phyloP scores from a whole-genome alignment of 805 yeast genomes.

The Lipomyces yamadae region DNA sequence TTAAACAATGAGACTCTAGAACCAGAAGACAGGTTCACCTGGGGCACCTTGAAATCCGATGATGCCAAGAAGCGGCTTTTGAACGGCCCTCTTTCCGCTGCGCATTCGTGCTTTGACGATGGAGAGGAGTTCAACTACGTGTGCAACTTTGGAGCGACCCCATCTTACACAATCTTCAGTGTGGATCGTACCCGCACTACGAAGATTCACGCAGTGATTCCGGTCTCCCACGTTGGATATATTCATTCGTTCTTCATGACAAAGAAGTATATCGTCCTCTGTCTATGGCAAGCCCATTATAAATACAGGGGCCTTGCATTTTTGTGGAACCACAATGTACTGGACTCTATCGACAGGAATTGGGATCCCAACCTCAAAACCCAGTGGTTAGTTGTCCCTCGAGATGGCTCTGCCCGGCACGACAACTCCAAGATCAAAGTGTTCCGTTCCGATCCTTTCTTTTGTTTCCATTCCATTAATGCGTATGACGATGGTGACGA shows the following conservation, averaged over 20 bases:
- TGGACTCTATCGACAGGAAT: constrained; percentile 13
- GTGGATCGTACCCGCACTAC: constrained; percentile 6
- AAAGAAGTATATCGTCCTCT: constrained; percentile 17
- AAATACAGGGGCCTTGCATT: constrained; percentile 18
- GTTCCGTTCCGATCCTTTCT: constrained; percentile 16
- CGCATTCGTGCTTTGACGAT: constrained; percentile 23
- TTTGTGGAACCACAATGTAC: constrained; percentile 18
- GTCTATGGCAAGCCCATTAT: constrained; percentile 24
- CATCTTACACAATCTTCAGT: constrained; percentile 15
- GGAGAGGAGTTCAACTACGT: constrained; percentile 20
- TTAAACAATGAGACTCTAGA: constrained; percentile 16
- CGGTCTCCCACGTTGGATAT: constrained; percentile 9
- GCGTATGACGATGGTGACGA: constrained; percentile 24
- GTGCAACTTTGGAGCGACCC: constrained; percentile 10
- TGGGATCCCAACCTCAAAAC: constrained; percentile 14
- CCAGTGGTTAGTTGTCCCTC: constrained; percentile 20
- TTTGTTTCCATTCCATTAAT: constrained; percentile 16
- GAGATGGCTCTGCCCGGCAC: constrained; percentile 19
- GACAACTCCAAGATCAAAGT: constrained; percentile 18
- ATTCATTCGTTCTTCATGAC: constrained; percentile 23
- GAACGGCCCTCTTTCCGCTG: constrained; percentile 17
- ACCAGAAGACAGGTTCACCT: constrained; percentile 9
- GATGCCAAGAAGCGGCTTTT: neutral
- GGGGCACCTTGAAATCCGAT: constrained; percentile 10
- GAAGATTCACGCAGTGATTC: constrained; percentile 13